A percentile compares a stretch with the other conserved stretches of the same genome.
These are phyloP conservation scores for Hyphodiscus hymeniophilus DNA, from an alignment of 495 filamentous ascomycete species.

Conservation along the genomic window DNA sequence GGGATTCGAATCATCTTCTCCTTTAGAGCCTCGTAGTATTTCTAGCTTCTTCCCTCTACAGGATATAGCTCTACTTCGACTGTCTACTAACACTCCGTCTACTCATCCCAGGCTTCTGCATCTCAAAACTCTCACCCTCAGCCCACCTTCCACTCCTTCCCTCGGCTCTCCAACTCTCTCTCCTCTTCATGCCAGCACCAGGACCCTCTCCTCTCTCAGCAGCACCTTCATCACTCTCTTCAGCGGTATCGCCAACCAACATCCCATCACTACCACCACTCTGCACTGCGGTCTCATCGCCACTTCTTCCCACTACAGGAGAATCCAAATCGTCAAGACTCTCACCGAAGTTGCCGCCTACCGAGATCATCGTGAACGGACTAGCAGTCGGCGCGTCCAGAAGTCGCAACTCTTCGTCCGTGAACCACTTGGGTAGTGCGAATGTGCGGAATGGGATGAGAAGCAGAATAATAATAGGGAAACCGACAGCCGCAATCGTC, in stretches of 20 bases:
- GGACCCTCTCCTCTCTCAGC: constrained; percentile 27
- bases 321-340: constrained; percentile 15
- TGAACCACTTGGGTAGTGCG: constrained; percentile 65
- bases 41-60: background rate
- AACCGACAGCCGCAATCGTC: constrained; percentile 89
- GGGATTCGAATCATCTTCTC: too few species aligned
- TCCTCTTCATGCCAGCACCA: constrained; percentile 10
- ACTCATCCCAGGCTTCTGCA: constrained; percentile 14
- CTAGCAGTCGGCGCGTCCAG: constrained; percentile 79
- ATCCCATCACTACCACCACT: constrained; percentile 10
- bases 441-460: constrained; percentile 71
- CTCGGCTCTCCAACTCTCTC: constrained; percentile 12
- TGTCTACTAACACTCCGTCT: constrained; percentile 21
- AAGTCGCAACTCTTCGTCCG: constrained; percentile 53
- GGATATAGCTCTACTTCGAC: constrained; percentile 10
- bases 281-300: constrained; percentile 6
- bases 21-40: too few species aligned
- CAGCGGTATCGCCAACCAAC: constrained; percentile 6
- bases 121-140: constrained; percentile 8
- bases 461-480: constrained; percentile 76
- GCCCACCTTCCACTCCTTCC: constrained; percentile 12
- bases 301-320: constrained; percentile 1
- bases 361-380: constrained; percentile 78
- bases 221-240: constrained; percentile 25
- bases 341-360: constrained; percentile 60